These are phyloP conservation scores for Chondrus crispus DNA, from an alignment of 23 red algal genomes.

Conservation along the genomic window DNA sequence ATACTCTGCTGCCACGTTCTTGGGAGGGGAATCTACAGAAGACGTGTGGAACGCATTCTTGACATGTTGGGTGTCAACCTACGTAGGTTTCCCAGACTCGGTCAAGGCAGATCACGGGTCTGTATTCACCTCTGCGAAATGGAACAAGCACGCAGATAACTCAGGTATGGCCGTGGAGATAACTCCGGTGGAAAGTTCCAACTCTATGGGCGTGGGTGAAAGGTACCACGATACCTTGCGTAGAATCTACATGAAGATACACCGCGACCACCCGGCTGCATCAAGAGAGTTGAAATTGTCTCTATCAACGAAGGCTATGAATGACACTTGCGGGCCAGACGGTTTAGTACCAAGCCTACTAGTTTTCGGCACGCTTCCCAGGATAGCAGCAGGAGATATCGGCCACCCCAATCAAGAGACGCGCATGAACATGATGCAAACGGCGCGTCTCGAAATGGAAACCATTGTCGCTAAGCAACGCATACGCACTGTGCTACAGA, in stretches of 20 bases:
- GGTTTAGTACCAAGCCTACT: conserved; percentile 18
- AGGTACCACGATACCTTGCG: background rate
- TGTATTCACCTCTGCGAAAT: background rate
- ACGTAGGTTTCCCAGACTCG: background rate
- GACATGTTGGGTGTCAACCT: background rate
- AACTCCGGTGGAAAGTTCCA: background rate
- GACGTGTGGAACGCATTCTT: conserved; percentile 12
- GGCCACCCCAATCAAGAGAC: background rate
- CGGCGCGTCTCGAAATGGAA: background rate
- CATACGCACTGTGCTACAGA: background rate
- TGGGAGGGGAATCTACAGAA: background rate
- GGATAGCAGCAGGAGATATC: background rate
- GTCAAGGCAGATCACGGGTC: background rate
- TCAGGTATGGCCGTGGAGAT: background rate
- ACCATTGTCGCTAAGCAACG: background rate
- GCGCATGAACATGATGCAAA: background rate
- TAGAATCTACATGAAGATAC: background rate
- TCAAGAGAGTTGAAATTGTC: background rate
- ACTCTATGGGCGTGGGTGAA: background rate
- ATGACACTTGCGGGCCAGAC: conserved; percentile 10
- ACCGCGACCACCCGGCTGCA: background rate
- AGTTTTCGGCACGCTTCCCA: conserved; percentile 15
- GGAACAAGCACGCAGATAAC: background rate
- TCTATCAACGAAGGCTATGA: background rate
- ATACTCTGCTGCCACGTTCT: background rate